A percentile compares a stretch with the other conserved stretches of the same genome.
Evolutionary conservation across 148 eudicot genomes (phyloP).

Genomic region (Nepenthes mirabilis): DNA sequence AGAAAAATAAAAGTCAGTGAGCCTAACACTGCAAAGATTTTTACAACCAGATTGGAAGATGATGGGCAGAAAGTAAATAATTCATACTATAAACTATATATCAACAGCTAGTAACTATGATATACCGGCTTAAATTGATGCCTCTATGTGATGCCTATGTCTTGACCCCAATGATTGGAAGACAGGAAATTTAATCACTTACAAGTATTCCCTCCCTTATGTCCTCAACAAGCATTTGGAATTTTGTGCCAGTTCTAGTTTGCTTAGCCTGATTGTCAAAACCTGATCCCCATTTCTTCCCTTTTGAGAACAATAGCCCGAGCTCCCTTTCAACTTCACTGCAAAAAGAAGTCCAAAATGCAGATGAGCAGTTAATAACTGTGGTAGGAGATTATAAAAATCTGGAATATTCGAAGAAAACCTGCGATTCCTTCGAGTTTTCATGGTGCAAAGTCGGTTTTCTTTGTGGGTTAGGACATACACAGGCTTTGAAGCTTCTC

Average conservation of each 20-base stretch:
- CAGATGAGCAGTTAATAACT: background rate
- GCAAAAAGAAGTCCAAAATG: conserved; percentile 13
- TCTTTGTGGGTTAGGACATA: conserved; percentile 85
- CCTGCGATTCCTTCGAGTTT: conserved; percentile 86
- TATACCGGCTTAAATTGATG: too few species aligned
- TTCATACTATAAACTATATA: too few species aligned
- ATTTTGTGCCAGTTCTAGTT: conserved; percentile 37
- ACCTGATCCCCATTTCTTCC: conserved; percentile 34
- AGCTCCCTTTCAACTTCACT: conserved; percentile 98
- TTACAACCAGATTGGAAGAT: too few species aligned
- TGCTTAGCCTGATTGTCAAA: conserved; percentile 48
- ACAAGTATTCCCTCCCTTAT: conserved; percentile 89
- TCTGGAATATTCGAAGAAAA: conserved; percentile 7
- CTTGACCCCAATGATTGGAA: background rate
- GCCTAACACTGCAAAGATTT: too few species aligned
- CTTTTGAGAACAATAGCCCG: conserved; percentile 71
- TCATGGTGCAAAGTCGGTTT: conserved; percentile 94
- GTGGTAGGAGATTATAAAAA: background rate
- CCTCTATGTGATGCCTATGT: too few species aligned
- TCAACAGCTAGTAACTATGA: too few species aligned
- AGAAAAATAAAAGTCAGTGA: too few species aligned
- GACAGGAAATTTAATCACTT: conserved; percentile 15
- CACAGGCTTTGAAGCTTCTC: conserved; percentile 73
- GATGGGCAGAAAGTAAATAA: too few species aligned
- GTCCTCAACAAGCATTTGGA: conserved; percentile 96